Conservation (phyloP, 2,329 filamentous ascomycete genomes). For the Fusarium devonianum region DNA sequence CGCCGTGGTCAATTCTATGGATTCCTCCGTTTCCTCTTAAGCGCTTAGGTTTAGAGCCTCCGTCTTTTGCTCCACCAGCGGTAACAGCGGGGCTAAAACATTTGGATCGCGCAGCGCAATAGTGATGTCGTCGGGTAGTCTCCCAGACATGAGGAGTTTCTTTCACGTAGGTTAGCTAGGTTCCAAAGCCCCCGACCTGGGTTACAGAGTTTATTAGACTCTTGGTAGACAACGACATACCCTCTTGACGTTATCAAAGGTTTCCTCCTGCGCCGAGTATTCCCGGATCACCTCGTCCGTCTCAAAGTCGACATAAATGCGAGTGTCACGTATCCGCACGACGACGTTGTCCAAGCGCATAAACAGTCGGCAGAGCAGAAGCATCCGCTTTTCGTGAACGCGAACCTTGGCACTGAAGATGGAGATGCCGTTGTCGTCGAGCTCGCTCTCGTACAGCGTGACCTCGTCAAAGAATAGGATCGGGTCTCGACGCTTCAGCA, state of each 20-base stretch:
- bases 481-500: constrained; percentile 87
- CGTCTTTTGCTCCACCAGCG: constrained; percentile 71
- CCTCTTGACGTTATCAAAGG: constrained; percentile 77
- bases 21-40: constrained; percentile 1
- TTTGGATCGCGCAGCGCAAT: constrained; percentile 83
- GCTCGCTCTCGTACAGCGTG: constrained; percentile 94
- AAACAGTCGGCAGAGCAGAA: constrained; percentile 86
- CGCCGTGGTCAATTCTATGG: constrained; percentile 8
- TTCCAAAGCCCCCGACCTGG: no score
- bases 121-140: constrained; percentile 74
- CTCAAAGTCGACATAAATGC: constrained; percentile 89
- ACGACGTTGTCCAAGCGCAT: constrained; percentile 93
- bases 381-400: constrained; percentile 88
- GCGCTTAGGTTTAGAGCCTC: constrained; percentile 54
- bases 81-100: constrained; percentile 72
- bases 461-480: constrained; percentile 98
- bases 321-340: constrained; percentile 85
- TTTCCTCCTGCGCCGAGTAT: constrained; percentile 86
- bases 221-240: constrained; percentile 52
- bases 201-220: no score
- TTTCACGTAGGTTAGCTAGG: constrained; percentile 36
- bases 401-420: constrained; percentile 89
- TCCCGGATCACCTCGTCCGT: constrained; percentile 82
- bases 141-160: constrained; percentile 58
- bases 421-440: constrained; percentile 96